Evolutionary conservation across 116 monocot species (phyloP), one percentile per base, ranked within the genome.

Genomic region (Trichopus zeylanicus): DNA sequence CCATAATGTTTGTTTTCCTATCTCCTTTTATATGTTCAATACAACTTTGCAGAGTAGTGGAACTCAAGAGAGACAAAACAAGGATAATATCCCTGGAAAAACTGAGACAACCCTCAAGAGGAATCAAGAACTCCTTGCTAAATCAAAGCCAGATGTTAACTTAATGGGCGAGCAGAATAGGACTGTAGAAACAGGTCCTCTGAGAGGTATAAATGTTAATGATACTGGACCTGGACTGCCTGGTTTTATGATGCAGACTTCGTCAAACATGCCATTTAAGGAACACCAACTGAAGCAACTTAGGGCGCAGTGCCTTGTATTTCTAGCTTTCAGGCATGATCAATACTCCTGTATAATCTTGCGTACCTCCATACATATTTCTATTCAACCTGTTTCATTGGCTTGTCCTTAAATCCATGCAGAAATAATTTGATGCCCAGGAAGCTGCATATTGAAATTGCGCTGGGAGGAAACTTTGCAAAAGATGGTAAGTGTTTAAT

Each of bases 241-340:
- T 35, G 57, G 27, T 56, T 66, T 68, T 77, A 77, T 23, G 48
- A 64, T 31, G 74, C 72, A 64, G n/a, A 21, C 65, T 54, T 42
- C 63, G 49, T 51, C 72, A 26, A 77, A 67, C 62, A 71, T 73
- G 77, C 98, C 92, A 29, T 99, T 99, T 56, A 91, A 78, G 64
- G 98, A 99, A 48, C 98, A 88, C 5, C 98, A 99, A 57, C 62
- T 99, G 72, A 99, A 85, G 61, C 98, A 99, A 70, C 92, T 99
- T 66, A 87, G 98, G 72, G 98, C 98, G 1, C 98, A 99, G 69
- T 99, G 98, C 70, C 85, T 99, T 59, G 92, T 99, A 31, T 99
- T 99, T 76, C 77, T 99, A 60, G 98, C 98, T 71, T 99, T 99
- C 78, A 92, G 98, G 98, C 64, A 79, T 79, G 68, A 48, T 20